Evolutionary conservation across 495 filamentous ascomycete species (phyloP).

Genomic region (Penicillium alfredii): DNA sequence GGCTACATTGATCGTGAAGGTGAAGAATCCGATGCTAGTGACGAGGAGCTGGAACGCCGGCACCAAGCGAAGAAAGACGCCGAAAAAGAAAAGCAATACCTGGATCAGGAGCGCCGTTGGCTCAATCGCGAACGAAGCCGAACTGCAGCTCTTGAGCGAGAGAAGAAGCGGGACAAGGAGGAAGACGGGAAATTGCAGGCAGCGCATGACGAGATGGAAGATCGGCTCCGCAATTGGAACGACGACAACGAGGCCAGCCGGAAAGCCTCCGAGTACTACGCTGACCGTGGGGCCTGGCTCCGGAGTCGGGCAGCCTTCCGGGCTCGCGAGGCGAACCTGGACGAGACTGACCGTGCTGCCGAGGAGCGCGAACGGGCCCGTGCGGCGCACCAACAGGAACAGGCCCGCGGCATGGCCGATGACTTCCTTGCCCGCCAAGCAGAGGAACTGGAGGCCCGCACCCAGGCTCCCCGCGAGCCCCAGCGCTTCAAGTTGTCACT

Average conservation of each 20-base stretch:
- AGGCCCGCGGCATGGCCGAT: slow-evolving; percentile 81
- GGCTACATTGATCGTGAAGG: slow-evolving; percentile 62
- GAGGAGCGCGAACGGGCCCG: slow-evolving; percentile 70
- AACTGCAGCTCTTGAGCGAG: slow-evolving; percentile 76
- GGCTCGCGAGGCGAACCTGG: slow-evolving; percentile 62
- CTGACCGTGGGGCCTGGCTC: slow-evolving; percentile 77
- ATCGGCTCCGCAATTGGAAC: slow-evolving; percentile 73
- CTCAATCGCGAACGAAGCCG: slow-evolving; percentile 79
- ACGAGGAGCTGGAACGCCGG: slow-evolving; percentile 76
- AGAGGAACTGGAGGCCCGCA: slow-evolving; percentile 63
- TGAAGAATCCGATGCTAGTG: slow-evolving; percentile 82
- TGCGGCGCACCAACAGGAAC: slow-evolving; percentile 65
- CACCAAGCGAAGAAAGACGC: slow-evolving; percentile 62
- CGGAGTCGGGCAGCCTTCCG: slow-evolving; percentile 71
- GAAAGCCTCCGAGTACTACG: slow-evolving; percentile 77
- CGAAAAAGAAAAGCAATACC: slow-evolving; percentile 74
- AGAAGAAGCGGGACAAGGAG: slow-evolving; percentile 69
- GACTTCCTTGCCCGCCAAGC: slow-evolving; percentile 88
- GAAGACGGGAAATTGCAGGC: slow-evolving; percentile 51
- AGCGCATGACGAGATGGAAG: slow-evolving; percentile 68
- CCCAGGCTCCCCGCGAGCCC: slow-evolving; percentile 59
- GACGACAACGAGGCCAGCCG: slow-evolving; percentile 73
- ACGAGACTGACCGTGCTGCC: slow-evolving; percentile 72
- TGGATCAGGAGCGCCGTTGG: slow-evolving; percentile 85
- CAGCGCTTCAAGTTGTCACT: slow-evolving; percentile 92